Percentiles rank a stretch among this genome's conserved stretches.
phyloP scores from a whole-genome alignment of 2,329 filamentous ascomycete species.

The Onygenales sp. region DNA sequence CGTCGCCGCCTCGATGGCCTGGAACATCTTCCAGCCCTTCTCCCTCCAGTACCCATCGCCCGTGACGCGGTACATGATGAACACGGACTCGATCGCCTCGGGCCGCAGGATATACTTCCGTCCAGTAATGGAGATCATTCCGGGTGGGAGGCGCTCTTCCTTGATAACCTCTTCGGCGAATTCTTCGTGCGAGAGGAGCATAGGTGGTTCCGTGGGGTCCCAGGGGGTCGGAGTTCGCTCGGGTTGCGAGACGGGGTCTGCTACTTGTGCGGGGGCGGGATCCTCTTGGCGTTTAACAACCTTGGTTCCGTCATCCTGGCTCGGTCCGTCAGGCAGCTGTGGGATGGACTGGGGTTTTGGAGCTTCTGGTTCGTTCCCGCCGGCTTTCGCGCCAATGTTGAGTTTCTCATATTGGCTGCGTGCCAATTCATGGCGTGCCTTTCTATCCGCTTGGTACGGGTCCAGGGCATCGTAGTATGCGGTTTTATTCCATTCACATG shows the following conservation, averaged over 20 bases:
- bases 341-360: conserved; percentile 30
- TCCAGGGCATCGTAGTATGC: conserved; percentile 10
- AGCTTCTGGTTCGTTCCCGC: not conserved
- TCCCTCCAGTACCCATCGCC: conserved; percentile 67
- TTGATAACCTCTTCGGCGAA: conserved; percentile 29
- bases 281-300: conserved; percentile 3
- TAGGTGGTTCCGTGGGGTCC: conserved; percentile 24
- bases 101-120: conserved; percentile 44
- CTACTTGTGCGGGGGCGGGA: conserved; percentile 22
- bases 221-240: not conserved
- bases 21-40: conserved; percentile 80
- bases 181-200: conserved; percentile 28
- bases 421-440: not conserved
- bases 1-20: conserved; percentile 58
- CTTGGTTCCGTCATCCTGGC: conserved; percentile 17
- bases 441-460: conserved; percentile 8
- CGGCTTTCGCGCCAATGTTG: conserved; percentile 32
- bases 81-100: conserved; percentile 80
- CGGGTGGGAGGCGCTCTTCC: conserved; percentile 34
- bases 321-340: conserved; percentile 36
- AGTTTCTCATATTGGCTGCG: conserved; percentile 15
- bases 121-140: conserved; percentile 29
- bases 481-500: conserved; percentile 13
- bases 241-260: conserved; percentile 23
- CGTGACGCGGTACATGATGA: conserved; percentile 85